phyloP scores from a whole-genome alignment of 2,329 filamentous ascomycete genomes.

The Aureobasidium vineae region DNA sequence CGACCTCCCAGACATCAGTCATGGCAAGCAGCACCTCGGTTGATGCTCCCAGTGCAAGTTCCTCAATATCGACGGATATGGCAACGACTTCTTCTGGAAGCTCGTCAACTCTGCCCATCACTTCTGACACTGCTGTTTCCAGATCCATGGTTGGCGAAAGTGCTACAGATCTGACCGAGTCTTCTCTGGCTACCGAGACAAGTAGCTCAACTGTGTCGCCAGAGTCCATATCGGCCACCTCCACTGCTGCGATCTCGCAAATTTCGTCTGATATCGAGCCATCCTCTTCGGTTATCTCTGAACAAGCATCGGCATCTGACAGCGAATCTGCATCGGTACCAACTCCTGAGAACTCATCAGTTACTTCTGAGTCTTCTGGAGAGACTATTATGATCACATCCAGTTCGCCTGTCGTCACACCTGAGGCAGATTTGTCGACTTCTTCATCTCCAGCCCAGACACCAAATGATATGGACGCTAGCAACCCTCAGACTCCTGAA shows the following conservation, averaged over 20 bases:
- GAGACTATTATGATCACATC: not conserved
- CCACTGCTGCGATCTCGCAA: not conserved
- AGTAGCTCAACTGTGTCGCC: not conserved
- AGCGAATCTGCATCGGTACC: not conserved
- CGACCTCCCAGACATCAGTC: not conserved
- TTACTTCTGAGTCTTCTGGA: not conserved
- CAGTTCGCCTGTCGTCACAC: not conserved
- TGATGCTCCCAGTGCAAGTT: not conserved
- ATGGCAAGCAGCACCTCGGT: not conserved
- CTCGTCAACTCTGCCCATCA: not conserved
- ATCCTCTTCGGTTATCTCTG: not conserved
- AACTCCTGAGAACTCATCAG: not conserved
- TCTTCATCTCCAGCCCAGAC: not conserved
- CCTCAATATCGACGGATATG: not conserved
- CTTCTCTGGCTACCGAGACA: not conserved
- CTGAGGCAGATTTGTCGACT: not conserved
- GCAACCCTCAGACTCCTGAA: not conserved
- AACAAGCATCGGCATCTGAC: not conserved
- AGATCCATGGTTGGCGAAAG: not conserved
- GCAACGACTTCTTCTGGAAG: too few species aligned
- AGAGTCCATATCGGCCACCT: not conserved
- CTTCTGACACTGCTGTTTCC: not conserved
- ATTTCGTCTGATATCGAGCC: not conserved
- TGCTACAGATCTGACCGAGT: not conserved
- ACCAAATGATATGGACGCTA: not conserved